These are phyloP conservation scores for Furculomyces boomerangus DNA, from an alignment of 371 early-diverging fungal genomes.

Conservation along the genomic window DNA sequence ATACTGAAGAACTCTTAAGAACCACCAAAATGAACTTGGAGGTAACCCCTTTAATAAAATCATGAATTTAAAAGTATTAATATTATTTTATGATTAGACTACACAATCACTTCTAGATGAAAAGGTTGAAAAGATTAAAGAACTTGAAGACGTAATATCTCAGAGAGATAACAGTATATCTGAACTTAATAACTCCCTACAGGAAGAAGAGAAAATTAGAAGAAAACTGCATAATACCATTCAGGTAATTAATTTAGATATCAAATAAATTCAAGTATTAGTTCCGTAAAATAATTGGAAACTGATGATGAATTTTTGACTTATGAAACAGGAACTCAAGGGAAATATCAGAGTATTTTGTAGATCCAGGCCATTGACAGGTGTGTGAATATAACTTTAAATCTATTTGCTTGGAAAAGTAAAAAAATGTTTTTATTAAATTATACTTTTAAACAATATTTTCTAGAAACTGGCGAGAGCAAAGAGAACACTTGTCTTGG, in stretches of 20 bases:
- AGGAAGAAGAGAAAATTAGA: conserved; percentile 57
- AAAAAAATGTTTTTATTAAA: background rate
- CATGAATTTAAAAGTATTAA: background rate
- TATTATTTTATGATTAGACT: background rate
- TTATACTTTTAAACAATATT: background rate
- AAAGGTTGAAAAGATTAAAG: background rate
- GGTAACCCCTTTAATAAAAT: background rate
- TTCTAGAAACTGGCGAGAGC: conserved; percentile 10
- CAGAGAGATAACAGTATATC: conserved; percentile 30
- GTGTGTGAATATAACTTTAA: background rate
- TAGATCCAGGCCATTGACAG: conserved; percentile 63
- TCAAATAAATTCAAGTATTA: background rate
- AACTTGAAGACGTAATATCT: conserved; percentile 23
- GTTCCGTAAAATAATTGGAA: background rate
- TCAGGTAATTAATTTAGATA: no score
- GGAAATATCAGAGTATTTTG: conserved; percentile 97
- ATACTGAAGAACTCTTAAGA: background rate
- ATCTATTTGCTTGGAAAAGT: background rate
- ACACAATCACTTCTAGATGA: background rate
- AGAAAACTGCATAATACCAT: conserved; percentile 77
- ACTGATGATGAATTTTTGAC: background rate
- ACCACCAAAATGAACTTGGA: background rate
- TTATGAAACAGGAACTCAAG: conserved; percentile 49
- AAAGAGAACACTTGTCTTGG: conserved; percentile 10
- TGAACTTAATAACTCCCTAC: conserved; percentile 26